These are phyloP conservation scores for Dipteronia dyeriana DNA, from an alignment of 345 rosid genomes.

Conservation along the genomic window DNA sequence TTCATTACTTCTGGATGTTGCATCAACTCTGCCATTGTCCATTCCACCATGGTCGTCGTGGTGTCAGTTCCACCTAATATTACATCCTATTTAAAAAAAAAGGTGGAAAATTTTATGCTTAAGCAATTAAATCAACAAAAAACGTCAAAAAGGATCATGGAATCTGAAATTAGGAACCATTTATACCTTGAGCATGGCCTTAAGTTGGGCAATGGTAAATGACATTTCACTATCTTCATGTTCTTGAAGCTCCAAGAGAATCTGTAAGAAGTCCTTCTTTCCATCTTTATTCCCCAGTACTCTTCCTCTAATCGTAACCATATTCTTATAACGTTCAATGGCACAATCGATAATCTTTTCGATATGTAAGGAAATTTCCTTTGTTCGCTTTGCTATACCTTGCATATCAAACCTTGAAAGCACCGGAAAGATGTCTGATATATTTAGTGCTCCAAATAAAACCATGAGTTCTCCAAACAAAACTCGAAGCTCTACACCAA, in stretches of 20 bases:
- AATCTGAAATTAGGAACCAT: neutral
- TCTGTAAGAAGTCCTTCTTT: conserved; percentile 31
- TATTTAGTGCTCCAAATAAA: conserved; percentile 37
- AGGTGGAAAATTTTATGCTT: neutral
- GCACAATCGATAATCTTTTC: conserved; percentile 28
- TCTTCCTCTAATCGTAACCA: neutral
- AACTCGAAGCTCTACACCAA: conserved; percentile 24
- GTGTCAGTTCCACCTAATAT: conserved; percentile 25
- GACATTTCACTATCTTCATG: conserved; percentile 18
- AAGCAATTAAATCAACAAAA: too few species aligned
- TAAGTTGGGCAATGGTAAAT: conserved; percentile 25
- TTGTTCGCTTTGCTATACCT: conserved; percentile 34
- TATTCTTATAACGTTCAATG: conserved; percentile 23
- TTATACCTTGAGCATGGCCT: conserved; percentile 38
- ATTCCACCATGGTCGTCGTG: conserved; percentile 25
- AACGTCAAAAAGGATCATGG: neutral
- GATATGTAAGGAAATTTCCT: neutral
- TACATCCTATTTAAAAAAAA: conserved; percentile 8
- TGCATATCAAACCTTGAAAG: conserved; percentile 47
- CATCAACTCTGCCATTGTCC: conserved; percentile 29
- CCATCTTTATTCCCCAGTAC: neutral
- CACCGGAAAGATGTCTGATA: conserved; percentile 49
- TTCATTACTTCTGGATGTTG: conserved; percentile 16
- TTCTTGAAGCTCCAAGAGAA: conserved; percentile 32
- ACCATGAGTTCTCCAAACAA: conserved; percentile 26